Base-by-base conservation (phyloP, 2,329 filamentous ascomycete genomes). In the Botrytis tulipae region DNA sequence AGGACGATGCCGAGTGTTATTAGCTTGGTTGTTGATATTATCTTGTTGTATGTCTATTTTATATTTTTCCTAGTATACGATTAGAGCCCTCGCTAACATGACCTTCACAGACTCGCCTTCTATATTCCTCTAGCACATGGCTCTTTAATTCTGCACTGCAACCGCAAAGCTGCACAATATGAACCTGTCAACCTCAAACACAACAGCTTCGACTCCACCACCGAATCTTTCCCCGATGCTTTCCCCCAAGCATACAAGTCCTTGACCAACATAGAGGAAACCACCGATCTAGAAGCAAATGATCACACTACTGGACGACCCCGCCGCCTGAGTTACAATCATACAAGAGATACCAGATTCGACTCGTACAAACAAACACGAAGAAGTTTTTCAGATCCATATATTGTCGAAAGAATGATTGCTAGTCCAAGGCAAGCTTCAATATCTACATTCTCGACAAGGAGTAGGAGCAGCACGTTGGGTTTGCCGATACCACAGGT, bases 111-210 rank as follows among this genome's bases (percentile, higher is more conserved):
- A 35, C 57, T 79, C 8, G 73, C 72, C 40, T 79, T 80, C 72
- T 74, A 70, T 14, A 70, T 79, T 25, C 78, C 78, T 12, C 73
- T 80, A 12, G 74, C 80, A 62, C 79, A 80, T 72, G 77, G 77
- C 48, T 74, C 74, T 3, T 54, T 77, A 3, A 76, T 80, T 62
- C 78, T 73, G 65, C 75, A 75, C 62, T 76, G 75, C 10, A 44
- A 59, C 35, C 76, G 74, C 32, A 73, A 67, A 35, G 65, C 48
- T 18, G 37, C 57, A 1, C 9, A 25, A 35, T 73, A 73, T 59
- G 57, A 61, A 12, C 66, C 46, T 22, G 67, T 73, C 42, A 25
- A 71, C 18, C n/a, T 37, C 16, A 73, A 73, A 44, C 44, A 60
- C 9, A 32, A 14, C 48, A 57, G 48, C 57, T 71, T 40, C 29